phyloP scores from a whole-genome alignment of 345 rosid genomes.

The Carallia brachiata region DNA sequence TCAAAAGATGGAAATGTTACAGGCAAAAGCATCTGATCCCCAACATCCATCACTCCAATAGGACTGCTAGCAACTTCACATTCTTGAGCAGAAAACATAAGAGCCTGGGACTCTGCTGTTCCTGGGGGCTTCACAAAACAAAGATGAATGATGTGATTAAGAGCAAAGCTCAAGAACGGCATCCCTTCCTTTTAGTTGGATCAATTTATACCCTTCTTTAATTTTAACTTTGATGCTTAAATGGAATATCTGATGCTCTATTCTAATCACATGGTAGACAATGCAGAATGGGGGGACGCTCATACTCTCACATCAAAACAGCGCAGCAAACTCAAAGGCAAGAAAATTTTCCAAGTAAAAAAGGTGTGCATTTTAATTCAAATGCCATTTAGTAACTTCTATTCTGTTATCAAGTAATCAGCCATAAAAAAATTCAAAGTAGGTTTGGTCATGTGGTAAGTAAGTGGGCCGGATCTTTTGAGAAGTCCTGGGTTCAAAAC shows the following conservation, averaged over 20 bases:
- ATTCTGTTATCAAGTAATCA: no score
- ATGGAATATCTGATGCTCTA: background rate
- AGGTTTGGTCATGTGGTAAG: no score
- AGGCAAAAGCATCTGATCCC: slow-evolving; percentile 79
- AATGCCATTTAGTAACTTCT: slow-evolving; percentile 4
- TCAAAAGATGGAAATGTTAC: slow-evolving; percentile 78
- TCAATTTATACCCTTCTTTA: background rate
- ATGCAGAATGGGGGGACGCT: slow-evolving; percentile 6
- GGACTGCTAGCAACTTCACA: slow-evolving; percentile 83
- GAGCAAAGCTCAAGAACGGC: slow-evolving; percentile 16
- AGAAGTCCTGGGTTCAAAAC: no score
- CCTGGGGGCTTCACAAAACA: slow-evolving; percentile 88
- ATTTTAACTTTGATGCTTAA: background rate
- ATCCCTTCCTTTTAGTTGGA: background rate
- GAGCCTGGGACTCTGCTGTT: slow-evolving; percentile 93
- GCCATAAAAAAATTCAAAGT: no score
- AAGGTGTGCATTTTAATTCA: slow-evolving; percentile 1
- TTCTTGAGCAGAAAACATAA: slow-evolving; percentile 75
- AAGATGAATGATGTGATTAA: slow-evolving; percentile 25
- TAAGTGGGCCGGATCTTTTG: no score
- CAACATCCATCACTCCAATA: slow-evolving; percentile 65
- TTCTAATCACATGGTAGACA: background rate
- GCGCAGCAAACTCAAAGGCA: slow-evolving; percentile 1
- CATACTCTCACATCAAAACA: slow-evolving; percentile 5
- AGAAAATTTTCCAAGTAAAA: background rate